Conservation (phyloP, 1,284 basidiomycete genomes). For the Puccinia polysora region DNA sequence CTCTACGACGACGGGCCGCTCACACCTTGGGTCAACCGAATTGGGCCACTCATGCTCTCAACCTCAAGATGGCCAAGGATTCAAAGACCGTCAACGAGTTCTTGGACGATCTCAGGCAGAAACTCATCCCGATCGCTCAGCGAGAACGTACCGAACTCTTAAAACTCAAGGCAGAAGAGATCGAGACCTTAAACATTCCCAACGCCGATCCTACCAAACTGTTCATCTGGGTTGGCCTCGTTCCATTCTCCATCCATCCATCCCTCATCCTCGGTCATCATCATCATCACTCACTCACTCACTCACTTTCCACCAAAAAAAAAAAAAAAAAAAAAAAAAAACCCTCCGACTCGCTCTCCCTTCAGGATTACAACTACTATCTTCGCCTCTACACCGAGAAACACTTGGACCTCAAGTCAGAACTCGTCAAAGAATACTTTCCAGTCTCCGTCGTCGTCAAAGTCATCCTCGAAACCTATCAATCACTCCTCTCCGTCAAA, state of each 20-base stretch:
- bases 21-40: constrained; percentile 66
- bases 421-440: constrained; percentile 76
- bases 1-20: constrained; percentile 66
- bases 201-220: constrained; percentile 65
- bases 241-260: too few relatives aligned
- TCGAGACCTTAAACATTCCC: constrained; percentile 59
- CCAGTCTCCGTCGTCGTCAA: constrained; percentile 73
- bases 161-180: constrained; percentile 67
- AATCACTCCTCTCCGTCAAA: constrained; percentile 67
- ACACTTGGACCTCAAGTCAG: constrained; percentile 65
- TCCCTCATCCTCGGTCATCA: constrained; percentile 43
- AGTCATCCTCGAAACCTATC: constrained; percentile 72
- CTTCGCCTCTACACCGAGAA: constrained; percentile 27
- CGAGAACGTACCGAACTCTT: constrained; percentile 66
- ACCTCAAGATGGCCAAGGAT: constrained; percentile 76
- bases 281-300: constrained; percentile 40
- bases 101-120: constrained; percentile 66
- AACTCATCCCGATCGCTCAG: constrained; percentile 66
- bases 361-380: constrained; percentile 50
- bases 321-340: constrained; percentile 58
- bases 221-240: constrained; percentile 65
- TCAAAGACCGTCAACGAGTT: constrained; percentile 63
- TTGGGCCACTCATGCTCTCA: constrained; percentile 74
- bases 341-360: constrained; percentile 60
- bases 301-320: constrained; percentile 56